Percentiles rank a stretch among this genome's conserved stretches.
Evolutionary conservation across 2,329 filamentous ascomycete genomes (phyloP).

Genomic region (Colletotrichum siamense): DNA sequence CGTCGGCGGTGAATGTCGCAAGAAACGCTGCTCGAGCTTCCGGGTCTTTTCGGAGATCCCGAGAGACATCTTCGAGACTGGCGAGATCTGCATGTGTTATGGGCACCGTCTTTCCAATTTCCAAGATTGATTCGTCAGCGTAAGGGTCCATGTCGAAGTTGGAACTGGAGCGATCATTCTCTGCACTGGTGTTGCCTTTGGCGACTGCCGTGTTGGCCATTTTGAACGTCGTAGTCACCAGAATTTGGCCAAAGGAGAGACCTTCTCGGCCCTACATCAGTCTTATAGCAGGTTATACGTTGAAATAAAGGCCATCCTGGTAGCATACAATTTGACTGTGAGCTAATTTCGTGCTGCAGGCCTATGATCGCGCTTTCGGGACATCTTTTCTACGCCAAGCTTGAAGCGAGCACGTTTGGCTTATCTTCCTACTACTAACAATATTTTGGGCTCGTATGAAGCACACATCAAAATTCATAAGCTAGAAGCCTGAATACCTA

Average conservation of each 20-base stretch:
- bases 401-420: neutral
- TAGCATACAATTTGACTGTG: neutral
- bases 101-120: neutral
- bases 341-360: neutral
- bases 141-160: neutral
- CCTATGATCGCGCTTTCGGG: neutral
- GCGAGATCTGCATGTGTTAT: neutral
- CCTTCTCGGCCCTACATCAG: neutral
- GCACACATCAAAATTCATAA: neutral
- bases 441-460: neutral
- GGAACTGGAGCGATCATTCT: neutral
- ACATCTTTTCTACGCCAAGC: neutral
- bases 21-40: constrained; percentile 34
- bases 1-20: constrained; percentile 39
- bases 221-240: neutral
- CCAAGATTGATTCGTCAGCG: neutral
- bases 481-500: neutral
- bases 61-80: neutral
- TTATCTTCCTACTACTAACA: neutral
- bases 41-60: constrained; percentile 12
- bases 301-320: neutral
- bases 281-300: neutral
- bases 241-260: neutral
- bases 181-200: neutral
- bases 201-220: neutral